Base-by-base conservation (phyloP, 1,284 basidiomycete genomes). In the Ceratobasidium papillatum region DNA sequence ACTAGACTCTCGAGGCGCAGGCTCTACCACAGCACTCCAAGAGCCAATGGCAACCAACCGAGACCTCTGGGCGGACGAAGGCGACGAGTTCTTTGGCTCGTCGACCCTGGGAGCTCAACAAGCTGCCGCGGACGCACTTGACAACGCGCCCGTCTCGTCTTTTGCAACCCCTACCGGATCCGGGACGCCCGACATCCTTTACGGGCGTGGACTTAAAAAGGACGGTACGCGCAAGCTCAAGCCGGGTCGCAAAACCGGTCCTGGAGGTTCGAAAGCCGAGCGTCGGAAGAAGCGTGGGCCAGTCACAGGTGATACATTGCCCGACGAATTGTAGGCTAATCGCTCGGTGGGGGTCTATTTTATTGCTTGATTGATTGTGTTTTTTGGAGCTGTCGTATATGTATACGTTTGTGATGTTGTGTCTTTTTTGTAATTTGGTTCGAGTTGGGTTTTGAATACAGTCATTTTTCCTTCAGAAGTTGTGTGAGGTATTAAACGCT, bases 61-160 rank as follows among this genome's bases (percentile, higher is more conserved):
- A 56, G 92, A 94, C 78, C 81, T 94, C 17, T 94, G 92, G 92
- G 89, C 90, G 76, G 92, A 94, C 58, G 92, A 94, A 79, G 92
- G 91, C 9, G 92, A 94, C 78, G 91, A 93, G 78, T 94, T 94
- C 82, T 94, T 94, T 79, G 90, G 90, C 0, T 72, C 69, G 7
- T 72, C 89, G 43, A 51, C 69, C 1, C 30, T 72, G 0, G 66
- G 66, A 1, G 66, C 66, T 14, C 66, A 69, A 45, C 66, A 69
- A 51, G 69, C 69, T 14, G 69, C 69, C 25, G 56, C 69, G 1
- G 58, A 72, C 30, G 69, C 54, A 32, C 43, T 61, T 19, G 69
- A 61, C 38, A 62, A 72, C 22, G 69, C 54, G 11, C 69, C 69
- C 14, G 45, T 62, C 17, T 72, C 69, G 3, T 58, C 43, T 3